Evolutionary conservation across 441 rosid species (phyloP).

Genomic region (Pelargonium citronellum): DNA sequence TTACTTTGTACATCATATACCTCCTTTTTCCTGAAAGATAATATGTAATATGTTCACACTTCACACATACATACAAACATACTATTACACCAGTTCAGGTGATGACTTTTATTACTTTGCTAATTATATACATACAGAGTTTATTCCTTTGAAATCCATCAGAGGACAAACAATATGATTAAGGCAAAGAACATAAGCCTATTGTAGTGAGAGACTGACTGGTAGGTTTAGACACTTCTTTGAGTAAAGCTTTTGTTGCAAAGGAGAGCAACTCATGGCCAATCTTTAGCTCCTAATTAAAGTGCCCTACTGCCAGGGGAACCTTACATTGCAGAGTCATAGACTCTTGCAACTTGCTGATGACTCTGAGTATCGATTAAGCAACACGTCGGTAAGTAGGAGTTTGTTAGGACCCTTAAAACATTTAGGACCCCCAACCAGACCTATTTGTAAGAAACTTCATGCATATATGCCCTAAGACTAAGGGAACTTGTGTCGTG

Average conservation of each 20-base stretch:
- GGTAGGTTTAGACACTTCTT: background rate
- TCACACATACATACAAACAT: too few relatives aligned
- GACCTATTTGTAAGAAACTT: background rate
- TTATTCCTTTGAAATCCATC: too few relatives aligned
- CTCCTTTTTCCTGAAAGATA: background rate
- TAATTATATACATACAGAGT: too few relatives aligned
- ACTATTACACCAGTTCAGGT: too few relatives aligned
- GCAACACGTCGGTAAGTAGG: too few relatives aligned
- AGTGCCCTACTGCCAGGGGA: conserved; percentile 29
- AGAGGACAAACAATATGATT: too few relatives aligned
- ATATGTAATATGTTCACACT: background rate
- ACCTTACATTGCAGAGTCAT: background rate
- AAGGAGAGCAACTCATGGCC: conserved; percentile 13
- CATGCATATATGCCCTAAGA: background rate
- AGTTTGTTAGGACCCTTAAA: too few relatives aligned
- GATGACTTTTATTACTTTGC: too few relatives aligned
- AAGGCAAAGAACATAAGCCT: too few relatives aligned
- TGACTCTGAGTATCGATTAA: background rate
- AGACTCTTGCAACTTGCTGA: conserved; percentile 7
- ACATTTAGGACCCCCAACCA: background rate
- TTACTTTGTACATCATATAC: conserved; percentile 7
- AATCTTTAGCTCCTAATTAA: conserved; percentile 18
- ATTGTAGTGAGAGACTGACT: background rate
- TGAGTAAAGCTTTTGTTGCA: conserved; percentile 15
- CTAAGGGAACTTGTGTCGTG: background rate